Evolutionary conservation across 495 filamentous ascomycete genomes (phyloP).

Genomic region (Wilcoxina mikolae): DNA sequence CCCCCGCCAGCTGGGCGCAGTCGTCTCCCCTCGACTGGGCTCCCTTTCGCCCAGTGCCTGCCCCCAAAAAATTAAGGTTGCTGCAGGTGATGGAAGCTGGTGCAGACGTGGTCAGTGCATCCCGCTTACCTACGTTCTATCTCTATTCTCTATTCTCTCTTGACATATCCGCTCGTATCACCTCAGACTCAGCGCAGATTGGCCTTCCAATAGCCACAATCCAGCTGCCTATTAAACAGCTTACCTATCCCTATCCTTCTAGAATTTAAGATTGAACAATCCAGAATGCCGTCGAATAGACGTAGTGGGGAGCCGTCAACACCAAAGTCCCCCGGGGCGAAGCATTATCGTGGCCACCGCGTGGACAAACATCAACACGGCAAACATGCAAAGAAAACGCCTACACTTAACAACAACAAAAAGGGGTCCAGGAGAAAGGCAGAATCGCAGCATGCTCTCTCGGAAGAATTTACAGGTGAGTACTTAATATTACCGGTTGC

Average conservation of each 20-base stretch:
- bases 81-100: too few relatives aligned
- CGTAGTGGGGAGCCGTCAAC: background rate
- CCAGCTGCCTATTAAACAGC: background rate
- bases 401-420: background rate
- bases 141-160: background rate
- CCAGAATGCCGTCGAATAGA: background rate
- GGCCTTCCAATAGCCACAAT: background rate
- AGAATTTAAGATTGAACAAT: too few relatives aligned
- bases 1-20: too few relatives aligned
- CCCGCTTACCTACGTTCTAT: background rate
- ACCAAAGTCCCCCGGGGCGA: background rate
- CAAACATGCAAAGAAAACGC: background rate
- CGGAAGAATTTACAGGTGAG: background rate
- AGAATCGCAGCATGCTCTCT: background rate
- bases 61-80: too few relatives aligned
- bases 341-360: background rate
- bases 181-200: background rate
- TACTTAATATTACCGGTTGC: background rate
- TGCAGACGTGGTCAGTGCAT: too few relatives aligned
- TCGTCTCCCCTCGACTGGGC: too few relatives aligned
- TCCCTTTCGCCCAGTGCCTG: too few relatives aligned
- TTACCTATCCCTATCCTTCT: too few relatives aligned
- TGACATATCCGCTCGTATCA: background rate
- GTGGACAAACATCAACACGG: background rate
- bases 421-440: background rate